Evolutionary conservation across 2,329 filamentous ascomycete species (phyloP), one percentile per base, ranked within the genome.

Genomic region (Aspergillus glaucus): DNA sequence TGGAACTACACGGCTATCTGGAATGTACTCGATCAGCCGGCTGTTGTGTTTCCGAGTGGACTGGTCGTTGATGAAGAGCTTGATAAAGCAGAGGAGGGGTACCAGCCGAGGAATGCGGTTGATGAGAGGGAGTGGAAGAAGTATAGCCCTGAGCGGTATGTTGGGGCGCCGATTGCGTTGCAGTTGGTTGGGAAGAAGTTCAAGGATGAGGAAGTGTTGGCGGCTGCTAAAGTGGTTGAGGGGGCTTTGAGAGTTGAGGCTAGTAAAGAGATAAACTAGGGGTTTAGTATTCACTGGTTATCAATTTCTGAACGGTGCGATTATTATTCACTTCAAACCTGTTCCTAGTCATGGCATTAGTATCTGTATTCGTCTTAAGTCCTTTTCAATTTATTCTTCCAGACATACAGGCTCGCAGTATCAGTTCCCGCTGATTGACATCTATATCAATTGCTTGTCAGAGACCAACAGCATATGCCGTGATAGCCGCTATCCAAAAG

Each of bases 1-100:
- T 67, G 64, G 64, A 65, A 64, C 32, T 83, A 84, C 55, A 82
- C 80, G 1, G 81, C 81, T 56, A 70, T 82, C 6, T 82, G 79
- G 74, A 83, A 84, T 54, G 65, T 84, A 8, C 66, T 85, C 0
- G 82, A 86, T 57, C 85, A 85, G 55, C 71, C 79, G 0, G 76
- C 80, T 0, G 62, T 82, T 4, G 75, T 78, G 0, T 65, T 85
- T 12, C 64, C 64, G 1, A 60, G 55, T 1, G 64, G 64, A 0
- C 41, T 67, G n/a, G 45, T 45, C 2, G 63, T 66, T 8, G 61
- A 65, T 41, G n/a, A 49, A 1, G 46, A 41, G 12, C 21, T 63
- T 37, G 63, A 68, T 56, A 34, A 34, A 2, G 43, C 56, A 4
- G 61, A 61, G 40, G 46, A 24, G 28, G 43, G 22, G 17, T 66